Base-by-base conservation (phyloP, 345 rosid genomes). In the Salix purpurea region DNA sequence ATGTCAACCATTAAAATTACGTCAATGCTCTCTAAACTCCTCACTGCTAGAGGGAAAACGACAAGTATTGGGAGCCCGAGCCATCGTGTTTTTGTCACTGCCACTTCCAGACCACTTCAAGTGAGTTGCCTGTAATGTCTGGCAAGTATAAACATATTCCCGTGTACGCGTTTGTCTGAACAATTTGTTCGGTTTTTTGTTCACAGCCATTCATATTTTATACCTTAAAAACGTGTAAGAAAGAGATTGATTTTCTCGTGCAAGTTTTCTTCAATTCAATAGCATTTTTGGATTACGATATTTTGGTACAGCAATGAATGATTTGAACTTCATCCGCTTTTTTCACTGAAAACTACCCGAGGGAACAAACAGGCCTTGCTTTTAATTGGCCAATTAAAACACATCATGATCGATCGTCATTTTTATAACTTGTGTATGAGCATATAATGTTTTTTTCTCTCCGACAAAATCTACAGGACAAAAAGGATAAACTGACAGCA, bases 401-500 rank as follows among this genome's bases (percentile, higher is more conserved):
- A 10, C 64, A 58, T 23, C 26, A 8, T 21, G 26, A 54, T 21
- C 61, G 61, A 54, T 54, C 24, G 3, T 10, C 64, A n/a, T 58
- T 58, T 56, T n/a, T 3, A 10, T 9, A 58, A 58, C 62, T 4
- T 23, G 1, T 58, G 28, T 4, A 9, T n/a, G 62, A 8, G 62
- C 5, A 58, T n/a, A 23, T 23, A 58, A 3, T 10, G 4, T 26
- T 58, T 58, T 58, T 56, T 3, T 7, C 3, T 0, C 12, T 23
- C 6, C 64, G 10, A 28, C 61, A 34, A 67, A 44, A 60, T 75
- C 40, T 18, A 13, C 76, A 87, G 90, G 77, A 77, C 2, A 81
- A 80, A 71, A 84, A 83, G 81, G 84, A 84, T 52, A 56, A 69
- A 34, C 74, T 62, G 54, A 66, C 76, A 3, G 86, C 72, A 74